Evolutionary conservation across 331 rosid genomes (phyloP).

Genomic region (Arachis monticola): DNA sequence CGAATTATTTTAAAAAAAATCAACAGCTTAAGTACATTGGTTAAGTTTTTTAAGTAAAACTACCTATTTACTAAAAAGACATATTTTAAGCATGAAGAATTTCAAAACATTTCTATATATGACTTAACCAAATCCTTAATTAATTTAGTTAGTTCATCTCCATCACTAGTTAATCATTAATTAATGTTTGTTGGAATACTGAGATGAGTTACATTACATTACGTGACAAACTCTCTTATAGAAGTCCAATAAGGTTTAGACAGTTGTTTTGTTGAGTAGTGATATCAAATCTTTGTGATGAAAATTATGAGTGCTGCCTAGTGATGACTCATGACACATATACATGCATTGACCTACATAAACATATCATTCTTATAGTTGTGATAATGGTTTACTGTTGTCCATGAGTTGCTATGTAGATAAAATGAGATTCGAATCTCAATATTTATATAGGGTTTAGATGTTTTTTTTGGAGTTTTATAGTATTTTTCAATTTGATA

Average conservation of each 20-base stretch:
- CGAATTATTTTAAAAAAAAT: too few species aligned
- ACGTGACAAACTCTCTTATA: not conserved
- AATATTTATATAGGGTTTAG: too few species aligned
- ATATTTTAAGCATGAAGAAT: too few species aligned
- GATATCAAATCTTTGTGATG: slow-evolving; percentile 1
- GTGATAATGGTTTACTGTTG: not conserved
- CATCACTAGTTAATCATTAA: not conserved
- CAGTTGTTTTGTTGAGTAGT: not conserved
- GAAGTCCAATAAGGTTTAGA: not conserved
- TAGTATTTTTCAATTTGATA: too few species aligned
- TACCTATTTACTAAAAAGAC: too few species aligned
- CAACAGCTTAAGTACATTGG: too few species aligned
- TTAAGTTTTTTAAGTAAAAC: too few species aligned
- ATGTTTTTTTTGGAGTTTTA: too few species aligned
- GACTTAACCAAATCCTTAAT: not conserved
- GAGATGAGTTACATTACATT: not conserved
- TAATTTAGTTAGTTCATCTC: not conserved
- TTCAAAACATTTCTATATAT: too few species aligned
- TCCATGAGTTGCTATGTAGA: too few species aligned
- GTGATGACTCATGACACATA: not conserved
- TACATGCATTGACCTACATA: not conserved
- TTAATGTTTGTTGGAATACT: not conserved
- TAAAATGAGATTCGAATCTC: too few species aligned
- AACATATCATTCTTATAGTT: not conserved
- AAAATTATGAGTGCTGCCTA: not conserved